Conservation (phyloP, 176 grass and related monocot species). For the Alopecurus myosuroides region DNA sequence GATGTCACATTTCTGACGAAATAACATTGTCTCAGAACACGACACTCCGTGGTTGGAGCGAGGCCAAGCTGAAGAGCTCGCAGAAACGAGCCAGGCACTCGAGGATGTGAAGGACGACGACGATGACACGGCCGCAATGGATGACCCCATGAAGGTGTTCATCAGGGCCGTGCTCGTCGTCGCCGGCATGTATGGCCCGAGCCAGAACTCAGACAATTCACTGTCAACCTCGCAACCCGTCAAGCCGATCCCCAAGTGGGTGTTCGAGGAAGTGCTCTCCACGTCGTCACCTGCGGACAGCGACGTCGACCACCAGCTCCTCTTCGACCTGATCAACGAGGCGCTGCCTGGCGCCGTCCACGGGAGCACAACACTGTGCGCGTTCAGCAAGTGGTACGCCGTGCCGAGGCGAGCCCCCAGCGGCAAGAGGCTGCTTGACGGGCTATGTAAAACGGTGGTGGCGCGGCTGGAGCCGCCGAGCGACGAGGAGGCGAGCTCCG, state of each 20-base stretch:
- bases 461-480: not conserved
- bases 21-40: constrained; percentile 16
- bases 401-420: not conserved
- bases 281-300: not conserved
- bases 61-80: constrained; percentile 11
- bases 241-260: constrained; percentile 60
- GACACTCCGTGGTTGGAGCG: constrained; percentile 18
- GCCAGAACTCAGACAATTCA: not conserved
- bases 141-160: constrained; percentile 53
- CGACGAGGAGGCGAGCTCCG: constrained; percentile 10
- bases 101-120: not conserved
- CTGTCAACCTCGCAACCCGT: constrained; percentile 18
- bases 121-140: constrained; percentile 11
- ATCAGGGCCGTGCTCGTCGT: constrained; percentile 48
- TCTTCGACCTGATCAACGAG: constrained; percentile 84
- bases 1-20: not conserved
- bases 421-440: constrained; percentile 54
- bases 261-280: constrained; percentile 60
- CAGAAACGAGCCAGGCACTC: constrained; percentile 22
- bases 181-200: constrained; percentile 45
- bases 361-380: constrained; percentile 12
- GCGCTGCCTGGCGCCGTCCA: constrained; percentile 37
- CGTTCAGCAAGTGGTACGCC: constrained; percentile 41
- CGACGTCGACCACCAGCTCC: constrained; percentile 46
- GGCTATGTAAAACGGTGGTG: constrained; percentile 42